Percentiles rank a stretch among this genome's conserved stretches.
Evolutionary conservation across 1,139 yeast genomes (phyloP).

Genomic region (Kodamaea plutei): DNA sequence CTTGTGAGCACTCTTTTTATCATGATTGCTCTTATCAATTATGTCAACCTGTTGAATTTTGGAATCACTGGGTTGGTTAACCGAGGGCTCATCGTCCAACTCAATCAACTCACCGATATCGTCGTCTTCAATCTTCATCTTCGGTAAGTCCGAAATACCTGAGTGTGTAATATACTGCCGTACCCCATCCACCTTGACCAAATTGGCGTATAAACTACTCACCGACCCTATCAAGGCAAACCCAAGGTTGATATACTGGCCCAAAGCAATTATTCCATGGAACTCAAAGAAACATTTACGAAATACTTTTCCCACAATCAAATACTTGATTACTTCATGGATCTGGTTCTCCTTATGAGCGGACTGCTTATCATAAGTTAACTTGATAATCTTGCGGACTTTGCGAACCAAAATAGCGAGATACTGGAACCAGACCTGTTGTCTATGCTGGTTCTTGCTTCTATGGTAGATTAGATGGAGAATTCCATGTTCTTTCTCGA

Average conservation of each 20-base stretch:
- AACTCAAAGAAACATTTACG: slow-evolving; percentile 57
- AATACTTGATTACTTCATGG: slow-evolving; percentile 24
- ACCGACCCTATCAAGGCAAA: slow-evolving; percentile 59
- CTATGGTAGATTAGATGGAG: slow-evolving; percentile 64
- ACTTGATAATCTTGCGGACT: slow-evolving; percentile 36
- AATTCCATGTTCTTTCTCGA: slow-evolving; percentile 48
- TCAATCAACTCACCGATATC: slow-evolving; percentile 26
- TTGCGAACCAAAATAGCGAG: slow-evolving; percentile 62
- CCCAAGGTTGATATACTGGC: slow-evolving; percentile 76
- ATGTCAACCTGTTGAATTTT: too few species aligned
- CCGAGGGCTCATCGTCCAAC: slow-evolving; percentile 8
- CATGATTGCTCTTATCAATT: too few species aligned
- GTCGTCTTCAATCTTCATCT: slow-evolving; percentile 13
- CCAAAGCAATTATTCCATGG: slow-evolving; percentile 65
- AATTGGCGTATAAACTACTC: slow-evolving; percentile 41
- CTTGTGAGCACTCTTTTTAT: too few species aligned
- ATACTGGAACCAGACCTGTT: slow-evolving; percentile 71
- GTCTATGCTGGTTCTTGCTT: slow-evolving; percentile 73
- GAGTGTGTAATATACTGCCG: slow-evolving; percentile 2
- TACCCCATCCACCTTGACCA: slow-evolving; percentile 23
- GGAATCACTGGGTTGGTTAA: too few species aligned
- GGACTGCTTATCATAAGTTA: slow-evolving; percentile 19
- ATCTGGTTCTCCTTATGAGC: slow-evolving; percentile 15
- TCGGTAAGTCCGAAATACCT: too few species aligned
- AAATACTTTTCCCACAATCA: slow-evolving; percentile 36